A percentile compares a stretch with the other conserved stretches of the same genome.
These are phyloP conservation scores for Macadamia integrifolia DNA, from an alignment of 164 flowering plant species.

Conservation along the genomic window DNA sequence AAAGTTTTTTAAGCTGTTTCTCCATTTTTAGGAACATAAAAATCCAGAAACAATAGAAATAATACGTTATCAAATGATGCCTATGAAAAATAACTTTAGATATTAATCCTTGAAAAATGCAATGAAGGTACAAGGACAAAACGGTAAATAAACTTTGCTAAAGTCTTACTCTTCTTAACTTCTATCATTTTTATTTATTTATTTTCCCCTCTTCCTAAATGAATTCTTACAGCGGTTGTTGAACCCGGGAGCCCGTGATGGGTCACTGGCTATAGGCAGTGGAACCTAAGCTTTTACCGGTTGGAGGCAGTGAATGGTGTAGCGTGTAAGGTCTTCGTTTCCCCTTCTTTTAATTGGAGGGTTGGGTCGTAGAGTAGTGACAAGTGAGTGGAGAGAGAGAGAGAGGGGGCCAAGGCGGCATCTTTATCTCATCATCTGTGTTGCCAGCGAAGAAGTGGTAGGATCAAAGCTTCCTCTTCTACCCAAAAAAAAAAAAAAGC, in stretches of 20 bases:
- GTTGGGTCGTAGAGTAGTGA: not conserved
- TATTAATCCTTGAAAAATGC: no score
- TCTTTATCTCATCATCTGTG: slow-evolving; percentile 8
- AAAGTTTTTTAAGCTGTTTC: no score
- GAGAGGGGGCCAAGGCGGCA: slow-evolving; percentile 13
- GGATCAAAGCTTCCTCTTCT: slow-evolving; percentile 51
- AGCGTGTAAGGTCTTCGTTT: no score
- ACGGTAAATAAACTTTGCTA: not conserved
- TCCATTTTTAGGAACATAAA: no score
- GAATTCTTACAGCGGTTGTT: slow-evolving; percentile 22
- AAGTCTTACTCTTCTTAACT: no score
- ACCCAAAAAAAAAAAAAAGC: slow-evolving; percentile 22
- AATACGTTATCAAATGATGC: no score
- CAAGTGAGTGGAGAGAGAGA: slow-evolving; percentile 3
- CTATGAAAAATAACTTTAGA: no score
- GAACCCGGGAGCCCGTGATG: slow-evolving; percentile 45
- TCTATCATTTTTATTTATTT: slow-evolving; percentile 9
- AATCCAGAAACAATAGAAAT: no score
- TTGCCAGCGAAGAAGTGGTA: slow-evolving; percentile 79
- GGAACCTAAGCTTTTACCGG: slow-evolving; percentile 11
- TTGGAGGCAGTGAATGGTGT: slow-evolving; percentile 5
- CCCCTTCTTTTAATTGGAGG: slow-evolving; percentile 1
- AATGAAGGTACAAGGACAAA: slow-evolving; percentile 5
- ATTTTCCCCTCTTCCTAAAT: slow-evolving; percentile 16
- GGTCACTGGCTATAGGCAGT: slow-evolving; percentile 31